Evolutionary conservation across 2,329 filamentous ascomycete species (phyloP).

Genomic region (Botryotinia narcissicola): DNA sequence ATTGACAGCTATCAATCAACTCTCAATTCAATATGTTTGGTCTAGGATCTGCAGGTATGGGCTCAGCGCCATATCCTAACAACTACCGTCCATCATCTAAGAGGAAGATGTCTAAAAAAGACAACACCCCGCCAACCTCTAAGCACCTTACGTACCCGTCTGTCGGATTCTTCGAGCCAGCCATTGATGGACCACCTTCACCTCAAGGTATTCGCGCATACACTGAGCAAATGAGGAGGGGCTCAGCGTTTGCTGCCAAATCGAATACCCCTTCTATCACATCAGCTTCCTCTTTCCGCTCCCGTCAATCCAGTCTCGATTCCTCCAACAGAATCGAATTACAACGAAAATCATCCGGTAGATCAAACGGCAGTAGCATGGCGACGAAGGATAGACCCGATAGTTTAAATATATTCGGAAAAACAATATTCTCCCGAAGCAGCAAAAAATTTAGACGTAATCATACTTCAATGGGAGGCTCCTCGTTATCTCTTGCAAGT

Average conservation of each 20-base stretch:
- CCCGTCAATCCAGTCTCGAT: slow-evolving; percentile 39
- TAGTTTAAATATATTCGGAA: slow-evolving; percentile 56
- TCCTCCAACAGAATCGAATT: slow-evolving; percentile 42
- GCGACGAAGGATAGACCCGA: slow-evolving; percentile 54
- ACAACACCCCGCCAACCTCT: not conserved
- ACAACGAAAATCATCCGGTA: slow-evolving; percentile 55
- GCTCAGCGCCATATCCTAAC: not conserved
- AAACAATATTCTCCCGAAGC: slow-evolving; percentile 55
- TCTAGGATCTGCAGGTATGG: slow-evolving; percentile 16
- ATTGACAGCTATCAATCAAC: slow-evolving; percentile 11
- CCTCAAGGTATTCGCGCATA: slow-evolving; percentile 58
- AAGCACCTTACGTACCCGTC: slow-evolving; percentile 15
- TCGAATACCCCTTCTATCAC: slow-evolving; percentile 48
- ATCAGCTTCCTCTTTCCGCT: slow-evolving; percentile 56
- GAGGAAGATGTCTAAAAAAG: slow-evolving; percentile 16
- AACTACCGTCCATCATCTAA: not conserved
- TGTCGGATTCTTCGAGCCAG: slow-evolving; percentile 52
- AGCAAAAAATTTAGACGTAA: slow-evolving; percentile 50
- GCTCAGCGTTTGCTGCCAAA: slow-evolving; percentile 49
- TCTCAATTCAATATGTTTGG: slow-evolving; percentile 18
- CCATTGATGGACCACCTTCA: slow-evolving; percentile 60
- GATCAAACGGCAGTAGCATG: slow-evolving; percentile 54
- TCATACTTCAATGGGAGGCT: slow-evolving; percentile 33
- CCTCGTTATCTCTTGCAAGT: slow-evolving; percentile 23
- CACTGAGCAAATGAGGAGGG: slow-evolving; percentile 57